phyloP scores from a whole-genome alignment of 768 basidiomycete species.

The Tulasnella calospora region DNA sequence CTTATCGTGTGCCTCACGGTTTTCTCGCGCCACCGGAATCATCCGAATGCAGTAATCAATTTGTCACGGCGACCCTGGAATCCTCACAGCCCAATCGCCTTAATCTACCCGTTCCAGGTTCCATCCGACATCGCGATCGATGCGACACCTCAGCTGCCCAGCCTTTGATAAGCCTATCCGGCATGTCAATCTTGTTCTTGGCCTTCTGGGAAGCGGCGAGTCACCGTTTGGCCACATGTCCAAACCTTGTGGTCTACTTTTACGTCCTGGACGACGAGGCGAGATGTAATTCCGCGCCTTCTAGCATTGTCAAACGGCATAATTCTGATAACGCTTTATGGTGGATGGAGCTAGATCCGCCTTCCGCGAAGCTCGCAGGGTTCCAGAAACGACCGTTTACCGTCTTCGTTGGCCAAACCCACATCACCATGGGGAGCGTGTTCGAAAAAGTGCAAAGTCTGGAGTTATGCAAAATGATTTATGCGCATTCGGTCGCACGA shows the following conservation, averaged over 20 bases:
- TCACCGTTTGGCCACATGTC: not conserved
- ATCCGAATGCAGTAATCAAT: not conserved
- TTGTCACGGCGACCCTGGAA: not conserved
- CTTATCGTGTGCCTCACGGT: not conserved
- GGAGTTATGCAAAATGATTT: too few species aligned
- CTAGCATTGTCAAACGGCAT: too few species aligned
- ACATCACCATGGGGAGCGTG: too few species aligned
- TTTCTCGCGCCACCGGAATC: not conserved
- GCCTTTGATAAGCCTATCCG: not conserved
- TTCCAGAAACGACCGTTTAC: too few species aligned
- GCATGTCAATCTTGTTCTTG: not conserved
- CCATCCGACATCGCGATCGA: not conserved
- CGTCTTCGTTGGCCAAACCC: too few species aligned
- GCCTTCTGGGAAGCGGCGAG: not conserved
- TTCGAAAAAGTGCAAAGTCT: too few species aligned
- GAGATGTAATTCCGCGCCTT: too few species aligned
- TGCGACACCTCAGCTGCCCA: not conserved
- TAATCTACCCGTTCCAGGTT: not conserved
- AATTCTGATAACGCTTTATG: too few species aligned
- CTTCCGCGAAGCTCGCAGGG: too few species aligned
- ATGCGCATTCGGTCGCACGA: not conserved
- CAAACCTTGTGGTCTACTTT: not conserved
- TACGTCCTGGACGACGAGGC: not conserved
- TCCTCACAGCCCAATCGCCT: too few species aligned
- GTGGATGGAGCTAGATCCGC: too few species aligned